A percentile compares a stretch with the other conserved stretches of the same genome.
Evolutionary conservation across 768 basidiomycete species (phyloP).

Genomic region (Chiua virens): DNA sequence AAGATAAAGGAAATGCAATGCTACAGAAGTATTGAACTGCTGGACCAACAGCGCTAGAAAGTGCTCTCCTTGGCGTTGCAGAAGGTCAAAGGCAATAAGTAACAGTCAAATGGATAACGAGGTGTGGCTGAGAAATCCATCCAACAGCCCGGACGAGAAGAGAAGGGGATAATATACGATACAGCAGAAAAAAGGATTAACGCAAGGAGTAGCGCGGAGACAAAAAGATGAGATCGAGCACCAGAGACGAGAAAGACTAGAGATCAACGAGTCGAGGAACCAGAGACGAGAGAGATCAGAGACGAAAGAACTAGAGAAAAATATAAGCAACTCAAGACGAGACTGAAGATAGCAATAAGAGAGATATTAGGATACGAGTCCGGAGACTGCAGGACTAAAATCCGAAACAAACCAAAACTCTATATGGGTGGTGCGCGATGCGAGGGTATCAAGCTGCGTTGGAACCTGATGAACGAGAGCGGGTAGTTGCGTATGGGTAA

Average conservation of each 20-base stretch:
- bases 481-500: slow-evolving; percentile 26
- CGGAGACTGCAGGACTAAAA: slow-evolving; percentile 26
- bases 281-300: slow-evolving; percentile 3
- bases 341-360: slow-evolving; percentile 36
- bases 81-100: slow-evolving; percentile 39
- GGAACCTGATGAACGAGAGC: slow-evolving; percentile 33
- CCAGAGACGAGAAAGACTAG: slow-evolving; percentile 13
- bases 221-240: slow-evolving; percentile 14
- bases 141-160: slow-evolving; percentile 28
- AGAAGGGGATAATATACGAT: slow-evolving; percentile 30
- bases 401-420: slow-evolving; percentile 21
- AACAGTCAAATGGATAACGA: slow-evolving; percentile 21
- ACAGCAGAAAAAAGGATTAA: slow-evolving; percentile 30
- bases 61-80: slow-evolving; percentile 34
- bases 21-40: slow-evolving; percentile 33
- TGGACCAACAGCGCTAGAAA: slow-evolving; percentile 29
- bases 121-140: slow-evolving; percentile 32
- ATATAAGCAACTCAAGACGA: slow-evolving; percentile 20
- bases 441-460: slow-evolving; percentile 34
- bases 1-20: slow-evolving; percentile 32
- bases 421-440: slow-evolving; percentile 14
- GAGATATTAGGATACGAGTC: slow-evolving; percentile 34
- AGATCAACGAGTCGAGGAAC: slow-evolving; percentile 10
- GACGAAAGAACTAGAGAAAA: slow-evolving; percentile 19
- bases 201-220: slow-evolving; percentile 32